Base-by-base conservation (phyloP, 1,284 basidiomycete genomes). In the Lentinula novae-zelandiae region DNA sequence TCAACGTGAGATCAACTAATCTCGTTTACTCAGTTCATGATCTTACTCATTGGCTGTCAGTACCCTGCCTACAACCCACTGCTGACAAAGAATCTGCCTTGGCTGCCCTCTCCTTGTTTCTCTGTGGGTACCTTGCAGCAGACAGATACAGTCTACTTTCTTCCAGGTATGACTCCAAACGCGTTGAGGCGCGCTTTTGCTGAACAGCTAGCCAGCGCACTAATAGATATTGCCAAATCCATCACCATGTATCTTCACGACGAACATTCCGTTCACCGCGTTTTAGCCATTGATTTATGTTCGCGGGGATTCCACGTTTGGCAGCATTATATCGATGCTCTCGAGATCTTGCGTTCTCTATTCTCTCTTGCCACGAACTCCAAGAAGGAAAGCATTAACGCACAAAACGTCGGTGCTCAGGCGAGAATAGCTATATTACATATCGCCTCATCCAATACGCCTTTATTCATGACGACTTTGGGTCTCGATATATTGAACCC, bases 401-500 rank as follows among this genome's bases (percentile, higher is more conserved):
- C 81, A 13, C 84, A 87, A 63, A 90, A 84, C 67, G 78, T 83
- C 5, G 84, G 79, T 22, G 78, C 78, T 17, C 84, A 86, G 64
- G 94, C 96, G 0, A 84, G 95, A 52, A 73, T 84, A 10, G 93
- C 94, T 0, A 89, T 96, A 3, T 75, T 98, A 13, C 87, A 92
- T 53, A 92, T 98, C 39, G 95, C 95, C 0, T 82, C 85, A 0
- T 83, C 83, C 55, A 92, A 96, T 68, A 94, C 95, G 10, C 87
- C 89, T 1, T 75, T 99, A 17, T 98, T 99, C 76, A 98, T 98
- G 91, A 93, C 94, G 1, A 98, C 96, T 0, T 75, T 99, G 27
- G 88, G 90, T 2, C 82, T 96, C 68, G 96, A 98, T 70, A 95
- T 99, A 51, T 78, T 96, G 50, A 89, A 91, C 94, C 9, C 82